Evolutionary conservation across 208 protist genomes (phyloP).

Genomic region (Leishmania tropica): DNA sequence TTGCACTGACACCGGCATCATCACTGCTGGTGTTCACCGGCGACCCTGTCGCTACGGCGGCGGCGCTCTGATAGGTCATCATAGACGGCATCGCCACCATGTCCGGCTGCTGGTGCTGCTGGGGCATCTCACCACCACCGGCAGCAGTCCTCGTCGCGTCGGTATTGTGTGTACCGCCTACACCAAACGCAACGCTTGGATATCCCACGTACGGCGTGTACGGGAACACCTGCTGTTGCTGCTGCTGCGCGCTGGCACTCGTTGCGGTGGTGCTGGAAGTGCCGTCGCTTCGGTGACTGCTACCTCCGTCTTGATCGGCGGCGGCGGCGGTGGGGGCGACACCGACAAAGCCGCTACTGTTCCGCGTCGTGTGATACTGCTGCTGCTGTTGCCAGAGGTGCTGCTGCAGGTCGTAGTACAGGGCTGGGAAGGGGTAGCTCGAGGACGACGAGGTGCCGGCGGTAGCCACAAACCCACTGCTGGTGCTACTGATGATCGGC

Average conservation of each 20-base stretch:
- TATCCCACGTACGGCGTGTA: slow-evolving; percentile 19
- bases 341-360: background rate
- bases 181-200: slow-evolving; percentile 9
- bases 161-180: background rate
- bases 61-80: background rate
- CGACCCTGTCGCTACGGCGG: background rate
- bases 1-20: background rate
- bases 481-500: background rate
- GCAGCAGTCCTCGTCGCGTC: background rate
- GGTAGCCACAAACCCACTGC: background rate
- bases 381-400: slow-evolving; percentile 32
- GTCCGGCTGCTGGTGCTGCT: background rate
- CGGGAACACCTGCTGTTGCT: slow-evolving; percentile 16
- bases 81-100: background rate
- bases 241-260: slow-evolving; percentile 11
- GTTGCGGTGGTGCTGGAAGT: slow-evolving; percentile 5
- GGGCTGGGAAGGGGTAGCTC: slow-evolving; percentile 13
- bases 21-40: background rate
- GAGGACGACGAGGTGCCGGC: background rate
- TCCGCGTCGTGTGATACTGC: background rate
- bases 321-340: background rate
- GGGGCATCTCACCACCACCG: background rate
- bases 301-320: background rate
- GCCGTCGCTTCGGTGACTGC: slow-evolving; percentile 16
- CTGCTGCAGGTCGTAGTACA: slow-evolving; percentile 31